Conservation (phyloP, 1,284 basidiomycete species). For the Somion occarium region DNA sequence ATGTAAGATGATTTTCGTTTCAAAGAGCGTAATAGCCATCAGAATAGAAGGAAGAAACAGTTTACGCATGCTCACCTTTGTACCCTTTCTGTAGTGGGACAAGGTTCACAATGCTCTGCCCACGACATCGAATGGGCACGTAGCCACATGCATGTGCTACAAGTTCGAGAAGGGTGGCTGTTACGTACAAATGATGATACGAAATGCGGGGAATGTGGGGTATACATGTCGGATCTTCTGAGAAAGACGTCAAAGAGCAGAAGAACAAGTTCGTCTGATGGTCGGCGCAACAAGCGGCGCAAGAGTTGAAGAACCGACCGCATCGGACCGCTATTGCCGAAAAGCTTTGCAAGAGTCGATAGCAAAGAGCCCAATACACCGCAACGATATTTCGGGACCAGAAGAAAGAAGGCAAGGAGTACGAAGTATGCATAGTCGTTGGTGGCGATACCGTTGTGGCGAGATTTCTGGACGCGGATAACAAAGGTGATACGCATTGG, state of each 20-base stretch:
- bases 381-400: too few species aligned
- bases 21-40: not conserved
- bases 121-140: not conserved
- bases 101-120: not conserved
- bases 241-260: not conserved
- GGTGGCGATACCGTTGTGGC: too few species aligned
- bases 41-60: not conserved
- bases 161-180: not conserved
- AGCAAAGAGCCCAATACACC: too few species aligned
- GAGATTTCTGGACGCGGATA: too few species aligned
- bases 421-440: too few species aligned
- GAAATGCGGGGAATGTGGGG: not conserved
- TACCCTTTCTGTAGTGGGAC: not conserved
- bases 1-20: not conserved
- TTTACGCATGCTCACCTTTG: not conserved
- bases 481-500: too few species aligned
- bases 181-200: not conserved
- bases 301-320: not conserved
- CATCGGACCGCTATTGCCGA: not conserved
- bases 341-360: too few species aligned
- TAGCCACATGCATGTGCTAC: not conserved
- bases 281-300: not conserved
- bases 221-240: not conserved
- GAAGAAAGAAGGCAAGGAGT: too few species aligned
- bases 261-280: not conserved